Evolutionary conservation across 768 basidiomycete species (phyloP).

Genomic region (Trametopsis cervina): DNA sequence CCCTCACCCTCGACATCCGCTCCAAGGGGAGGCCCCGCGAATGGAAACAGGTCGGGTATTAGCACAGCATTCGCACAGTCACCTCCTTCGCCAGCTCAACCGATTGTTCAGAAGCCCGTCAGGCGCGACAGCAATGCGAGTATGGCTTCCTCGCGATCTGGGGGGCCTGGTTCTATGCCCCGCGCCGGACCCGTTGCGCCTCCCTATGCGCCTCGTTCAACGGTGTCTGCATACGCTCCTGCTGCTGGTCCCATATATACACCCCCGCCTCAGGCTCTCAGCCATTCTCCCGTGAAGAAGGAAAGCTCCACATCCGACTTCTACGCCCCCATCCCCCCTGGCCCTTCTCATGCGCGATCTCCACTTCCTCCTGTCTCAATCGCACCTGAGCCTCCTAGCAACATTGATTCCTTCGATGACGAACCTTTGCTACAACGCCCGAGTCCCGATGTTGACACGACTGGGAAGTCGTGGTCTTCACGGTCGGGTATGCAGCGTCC

Average conservation of each 20-base stretch:
- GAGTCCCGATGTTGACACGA: neutral
- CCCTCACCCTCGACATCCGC: conserved; percentile 10
- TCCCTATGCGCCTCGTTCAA: neutral
- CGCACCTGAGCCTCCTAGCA: neutral
- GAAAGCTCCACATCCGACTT: neutral
- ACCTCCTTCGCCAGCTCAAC: conserved; percentile 5
- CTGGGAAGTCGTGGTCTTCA: neutral
- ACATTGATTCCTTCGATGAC: neutral
- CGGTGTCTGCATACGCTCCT: neutral
- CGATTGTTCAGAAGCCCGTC: neutral
- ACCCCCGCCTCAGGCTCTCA: neutral
- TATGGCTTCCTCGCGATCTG: conserved; percentile 2
- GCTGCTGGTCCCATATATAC: neutral
- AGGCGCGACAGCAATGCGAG: conserved; percentile 44
- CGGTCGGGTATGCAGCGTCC: neutral
- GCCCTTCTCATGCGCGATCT: neutral
- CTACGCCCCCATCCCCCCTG: neutral
- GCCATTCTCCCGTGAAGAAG: neutral
- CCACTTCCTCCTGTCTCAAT: neutral
- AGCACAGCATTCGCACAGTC: neutral
- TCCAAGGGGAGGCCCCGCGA: neutral
- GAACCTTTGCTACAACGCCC: neutral
- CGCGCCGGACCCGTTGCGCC: neutral
- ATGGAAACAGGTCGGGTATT: neutral
- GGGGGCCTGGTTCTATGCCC: neutral